A percentile compares a stretch with the other conserved stretches of the same genome.
These are phyloP conservation scores for Thinopyrum elongatum DNA, from an alignment of 176 grass and related monocot species.

Conservation along the genomic window DNA sequence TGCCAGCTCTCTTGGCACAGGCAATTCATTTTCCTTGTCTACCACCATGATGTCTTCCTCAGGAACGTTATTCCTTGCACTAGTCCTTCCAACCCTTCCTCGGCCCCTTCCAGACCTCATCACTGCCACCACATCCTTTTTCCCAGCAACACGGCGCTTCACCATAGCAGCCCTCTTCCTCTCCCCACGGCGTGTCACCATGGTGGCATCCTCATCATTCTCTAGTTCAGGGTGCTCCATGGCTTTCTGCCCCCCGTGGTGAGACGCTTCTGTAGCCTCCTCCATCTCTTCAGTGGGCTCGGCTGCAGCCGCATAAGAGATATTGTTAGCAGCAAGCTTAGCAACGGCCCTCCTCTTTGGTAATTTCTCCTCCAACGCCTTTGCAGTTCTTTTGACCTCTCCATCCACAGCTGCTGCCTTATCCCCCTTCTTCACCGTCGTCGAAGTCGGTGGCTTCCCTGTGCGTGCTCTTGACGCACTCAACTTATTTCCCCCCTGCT, in stretches of 20 bases:
- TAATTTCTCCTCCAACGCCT: slow-evolving; percentile 12
- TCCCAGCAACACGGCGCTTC: slow-evolving; percentile 8
- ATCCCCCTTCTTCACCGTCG: neutral
- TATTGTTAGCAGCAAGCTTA: neutral
- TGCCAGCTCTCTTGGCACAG: slow-evolving; percentile 2
- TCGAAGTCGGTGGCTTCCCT: neutral
- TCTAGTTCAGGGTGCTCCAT: neutral
- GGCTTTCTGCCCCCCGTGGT: neutral
- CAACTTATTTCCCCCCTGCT: neutral
- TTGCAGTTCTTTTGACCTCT: neutral
- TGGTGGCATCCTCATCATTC: neutral
- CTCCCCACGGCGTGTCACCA: neutral
- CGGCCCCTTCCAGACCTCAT: slow-evolving; percentile 1
- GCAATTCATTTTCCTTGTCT: neutral
- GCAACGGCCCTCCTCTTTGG: neutral
- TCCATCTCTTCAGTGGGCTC: neutral
- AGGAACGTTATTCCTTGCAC: neutral
- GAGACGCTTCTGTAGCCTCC: neutral
- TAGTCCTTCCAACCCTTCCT: slow-evolving; percentile 5
- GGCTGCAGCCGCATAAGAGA: neutral
- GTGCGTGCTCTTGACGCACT: neutral
- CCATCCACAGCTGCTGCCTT: neutral
- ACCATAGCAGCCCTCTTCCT: slow-evolving; percentile 20
- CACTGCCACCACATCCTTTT: slow-evolving; percentile 12
- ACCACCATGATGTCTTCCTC: neutral